Evolutionary conservation across 768 basidiomycete species (phyloP).

Genomic region (Tephrocybe sp.): DNA sequence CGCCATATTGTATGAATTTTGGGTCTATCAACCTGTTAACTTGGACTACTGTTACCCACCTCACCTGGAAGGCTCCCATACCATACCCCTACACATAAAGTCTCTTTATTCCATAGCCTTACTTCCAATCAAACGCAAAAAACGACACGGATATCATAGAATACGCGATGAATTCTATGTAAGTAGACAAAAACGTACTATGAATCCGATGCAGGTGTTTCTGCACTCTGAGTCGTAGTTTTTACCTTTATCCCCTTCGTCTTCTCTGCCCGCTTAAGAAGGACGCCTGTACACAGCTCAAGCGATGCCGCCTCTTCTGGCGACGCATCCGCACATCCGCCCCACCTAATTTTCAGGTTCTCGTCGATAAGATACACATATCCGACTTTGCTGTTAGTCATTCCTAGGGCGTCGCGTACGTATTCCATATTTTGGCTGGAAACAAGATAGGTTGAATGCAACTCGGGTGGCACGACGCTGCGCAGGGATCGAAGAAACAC

Average conservation of each 20-base stretch:
- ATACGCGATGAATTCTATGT: too few relatives aligned
- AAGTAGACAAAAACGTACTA: too few relatives aligned
- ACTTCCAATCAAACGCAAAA: too few relatives aligned
- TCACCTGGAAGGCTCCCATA: too few relatives aligned
- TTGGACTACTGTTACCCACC: too few relatives aligned
- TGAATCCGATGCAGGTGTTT: not conserved
- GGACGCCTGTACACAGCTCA: conserved; percentile 64
- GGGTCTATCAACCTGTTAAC: too few relatives aligned
- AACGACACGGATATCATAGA: too few relatives aligned
- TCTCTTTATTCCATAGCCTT: too few relatives aligned
- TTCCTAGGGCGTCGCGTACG: conserved; percentile 77
- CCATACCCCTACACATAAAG: too few relatives aligned
- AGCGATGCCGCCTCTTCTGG: conserved; percentile 68
- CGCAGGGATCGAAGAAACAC: conserved; percentile 79
- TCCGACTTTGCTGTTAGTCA: conserved; percentile 87
- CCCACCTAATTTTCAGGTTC: conserved; percentile 86
- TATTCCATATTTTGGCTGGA: conserved; percentile 86
- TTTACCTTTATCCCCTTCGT: conserved; percentile 7
- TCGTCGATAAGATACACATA: conserved; percentile 91
- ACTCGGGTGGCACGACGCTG: conserved; percentile 54
- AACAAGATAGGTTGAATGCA: conserved; percentile 73
- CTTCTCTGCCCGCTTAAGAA: conserved; percentile 57
- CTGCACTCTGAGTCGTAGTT: not conserved
- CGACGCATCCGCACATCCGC: conserved; percentile 82
- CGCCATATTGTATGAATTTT: too few relatives aligned